Base-by-base conservation (phyloP, 2,329 filamentous ascomycete genomes). In the Epichloe elymi region DNA sequence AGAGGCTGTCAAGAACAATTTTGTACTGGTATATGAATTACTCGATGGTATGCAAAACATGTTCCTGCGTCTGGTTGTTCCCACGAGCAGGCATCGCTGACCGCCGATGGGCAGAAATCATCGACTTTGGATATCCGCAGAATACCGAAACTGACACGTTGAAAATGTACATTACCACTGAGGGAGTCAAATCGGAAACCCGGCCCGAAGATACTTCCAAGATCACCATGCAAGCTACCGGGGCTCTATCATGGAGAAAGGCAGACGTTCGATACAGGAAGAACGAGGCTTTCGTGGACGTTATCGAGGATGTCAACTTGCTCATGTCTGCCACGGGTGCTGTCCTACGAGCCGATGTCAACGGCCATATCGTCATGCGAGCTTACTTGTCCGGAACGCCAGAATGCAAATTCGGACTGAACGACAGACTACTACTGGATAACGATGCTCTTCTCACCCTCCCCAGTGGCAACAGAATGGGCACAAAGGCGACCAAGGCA, bases 101-200 rank as follows among this genome's bases (percentile, higher is more conserved):
- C 33, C 26, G n/a, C 4, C 10, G 19, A 12, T 30, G 20, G 39
- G 19, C 60, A 93, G 93, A 98, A 72, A 96, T 98, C 63, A 82
- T 98, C 66, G 93, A 98, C 70, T 98, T 98, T 70, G 93, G 93
- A 56, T 98, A 98, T 67, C 93, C 93, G 36, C 93, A 98, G 68
- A 97, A 97, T 68, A 98, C 93, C 56, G 93, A 98, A 71, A 95
- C 91, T 50, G 93, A 98, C 67, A 97, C 93, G 15, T 75, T 98
- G 61, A 98, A 98, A 72, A 97, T 97, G 91, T 98, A 98, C 75
- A 98, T 98, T 64, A 98, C 94, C 42, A 98, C 93, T 37, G 93
- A 98, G 72, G 93, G 93, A 53, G 91, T 98, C 70, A 96, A 96
- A 70, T 94, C 89, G 35, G 89, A 89, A 67, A 75, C 82, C 58